These are phyloP conservation scores for Mycena rosella DNA, from an alignment of 768 basidiomycete genomes.

Conservation along the genomic window DNA sequence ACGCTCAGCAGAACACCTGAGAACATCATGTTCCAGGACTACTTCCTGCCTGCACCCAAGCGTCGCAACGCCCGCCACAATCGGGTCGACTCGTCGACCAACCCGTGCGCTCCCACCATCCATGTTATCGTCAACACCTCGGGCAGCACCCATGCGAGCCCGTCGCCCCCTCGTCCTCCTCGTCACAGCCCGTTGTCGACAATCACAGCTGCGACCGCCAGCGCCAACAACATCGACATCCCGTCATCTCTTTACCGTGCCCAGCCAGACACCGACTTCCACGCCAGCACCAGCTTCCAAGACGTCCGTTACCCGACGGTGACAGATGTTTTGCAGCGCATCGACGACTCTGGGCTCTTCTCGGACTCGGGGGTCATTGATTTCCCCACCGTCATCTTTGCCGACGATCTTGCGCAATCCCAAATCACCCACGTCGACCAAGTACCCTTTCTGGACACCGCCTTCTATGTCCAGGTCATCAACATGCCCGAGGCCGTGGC, in stretches of 20 bases:
- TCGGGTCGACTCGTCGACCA: conserved; percentile 4
- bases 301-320: conserved; percentile 10
- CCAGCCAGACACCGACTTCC: conserved; percentile 8
- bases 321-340: conserved; percentile 2
- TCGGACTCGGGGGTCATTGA: conserved; percentile 13
- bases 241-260: conserved; percentile 16
- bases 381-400: conserved; percentile 16
- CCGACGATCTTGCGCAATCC: conserved; percentile 7
- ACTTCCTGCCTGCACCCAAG: conserved; percentile 9
- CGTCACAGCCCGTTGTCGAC: conserved; percentile 13
- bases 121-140: conserved; percentile 12
- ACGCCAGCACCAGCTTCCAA: conserved; percentile 5
- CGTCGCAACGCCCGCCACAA: conserved; percentile 1
- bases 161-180: conserved; percentile 17
- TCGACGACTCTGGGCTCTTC: conserved; percentile 21
- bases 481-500: conserved; percentile 20
- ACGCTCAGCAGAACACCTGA: conserved; percentile 11
- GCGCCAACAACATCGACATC: conserved; percentile 3
- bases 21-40: conserved; percentile 23
- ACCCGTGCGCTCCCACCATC: conserved; percentile 19
- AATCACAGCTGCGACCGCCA: conserved; percentile 14
- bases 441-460: conserved; percentile 8
- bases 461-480: conserved; percentile 11
- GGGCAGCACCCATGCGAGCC: conserved; percentile 10
- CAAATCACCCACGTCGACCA: conserved; percentile 13